Evolutionary conservation across 306 rosid species (phyloP).

Genomic region (Delonix regia): DNA sequence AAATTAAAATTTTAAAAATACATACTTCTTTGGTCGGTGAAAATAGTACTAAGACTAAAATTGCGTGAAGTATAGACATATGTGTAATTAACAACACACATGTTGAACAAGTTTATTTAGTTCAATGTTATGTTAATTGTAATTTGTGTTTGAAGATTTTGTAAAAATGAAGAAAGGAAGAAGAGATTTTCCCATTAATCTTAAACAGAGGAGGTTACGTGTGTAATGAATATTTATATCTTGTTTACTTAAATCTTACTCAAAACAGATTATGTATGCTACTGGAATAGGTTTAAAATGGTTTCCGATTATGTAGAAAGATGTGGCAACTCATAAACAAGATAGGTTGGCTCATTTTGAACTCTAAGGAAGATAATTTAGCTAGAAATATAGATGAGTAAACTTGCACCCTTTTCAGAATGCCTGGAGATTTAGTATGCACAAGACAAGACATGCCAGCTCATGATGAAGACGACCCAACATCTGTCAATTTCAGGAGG

Average conservation of each 20-base stretch:
- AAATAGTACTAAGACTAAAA: constrained; percentile 23
- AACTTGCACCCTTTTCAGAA: neutral
- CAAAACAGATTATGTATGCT: too few relatives aligned
- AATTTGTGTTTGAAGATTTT: too few relatives aligned
- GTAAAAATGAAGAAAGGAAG: too few relatives aligned
- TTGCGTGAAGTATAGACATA: neutral
- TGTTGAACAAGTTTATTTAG: neutral
- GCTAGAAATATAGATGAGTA: neutral
- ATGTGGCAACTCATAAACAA: neutral
- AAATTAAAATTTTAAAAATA: too few relatives aligned
- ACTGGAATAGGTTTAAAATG: too few relatives aligned
- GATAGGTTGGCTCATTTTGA: neutral
- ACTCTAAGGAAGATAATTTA: neutral
- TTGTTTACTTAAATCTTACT: too few relatives aligned
- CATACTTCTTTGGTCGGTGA: neutral
- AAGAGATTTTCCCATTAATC: too few relatives aligned
- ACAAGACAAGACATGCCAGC: neutral
- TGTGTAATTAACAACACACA: neutral
- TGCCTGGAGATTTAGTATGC: neutral
- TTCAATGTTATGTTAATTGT: too few relatives aligned
- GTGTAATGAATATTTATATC: too few relatives aligned
- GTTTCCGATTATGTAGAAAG: neutral
- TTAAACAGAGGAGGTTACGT: too few relatives aligned
- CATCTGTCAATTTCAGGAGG: neutral
- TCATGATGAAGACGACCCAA: neutral